A percentile compares a stretch with the other conserved stretches of the same genome.
phyloP scores from a whole-genome alignment of 257 asterid species.

The Fraxinus anomala region DNA sequence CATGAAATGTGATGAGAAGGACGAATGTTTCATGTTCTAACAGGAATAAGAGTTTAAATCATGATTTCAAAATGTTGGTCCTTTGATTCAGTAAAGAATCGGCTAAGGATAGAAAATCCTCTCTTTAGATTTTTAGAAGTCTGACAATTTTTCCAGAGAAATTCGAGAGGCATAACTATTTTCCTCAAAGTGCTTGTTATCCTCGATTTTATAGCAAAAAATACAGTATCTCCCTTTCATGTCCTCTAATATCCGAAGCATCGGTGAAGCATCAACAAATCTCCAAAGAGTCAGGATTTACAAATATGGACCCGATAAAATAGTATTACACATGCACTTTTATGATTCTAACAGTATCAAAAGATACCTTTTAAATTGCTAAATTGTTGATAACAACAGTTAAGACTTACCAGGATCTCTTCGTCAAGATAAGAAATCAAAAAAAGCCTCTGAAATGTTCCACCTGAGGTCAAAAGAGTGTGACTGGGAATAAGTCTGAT shows the following conservation, averaged over 20 bases:
- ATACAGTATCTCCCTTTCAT: background rate
- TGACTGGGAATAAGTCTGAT: background rate
- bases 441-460: conserved; percentile 62
- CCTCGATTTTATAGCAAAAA: background rate
- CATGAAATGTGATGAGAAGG: background rate
- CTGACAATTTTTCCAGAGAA: background rate
- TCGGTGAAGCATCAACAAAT: background rate
- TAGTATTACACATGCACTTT: background rate
- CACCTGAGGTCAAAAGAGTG: conserved; percentile 50
- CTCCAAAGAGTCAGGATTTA: background rate
- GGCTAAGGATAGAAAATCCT: background rate
- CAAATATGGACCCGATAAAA: background rate
- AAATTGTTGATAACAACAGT: background rate
- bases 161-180: background rate
- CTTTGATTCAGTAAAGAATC: background rate
- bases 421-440: conserved; percentile 90
- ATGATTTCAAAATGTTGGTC: background rate
- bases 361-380: conserved; percentile 12
- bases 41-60: background rate
- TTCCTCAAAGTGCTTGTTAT: background rate
- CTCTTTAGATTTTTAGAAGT: background rate
- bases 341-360: background rate
- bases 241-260: background rate
- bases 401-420: conserved; percentile 69
- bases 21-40: background rate